Evolutionary conservation across 176 grass and related monocot species (phyloP).

Genomic region (Oryza brachyantha): DNA sequence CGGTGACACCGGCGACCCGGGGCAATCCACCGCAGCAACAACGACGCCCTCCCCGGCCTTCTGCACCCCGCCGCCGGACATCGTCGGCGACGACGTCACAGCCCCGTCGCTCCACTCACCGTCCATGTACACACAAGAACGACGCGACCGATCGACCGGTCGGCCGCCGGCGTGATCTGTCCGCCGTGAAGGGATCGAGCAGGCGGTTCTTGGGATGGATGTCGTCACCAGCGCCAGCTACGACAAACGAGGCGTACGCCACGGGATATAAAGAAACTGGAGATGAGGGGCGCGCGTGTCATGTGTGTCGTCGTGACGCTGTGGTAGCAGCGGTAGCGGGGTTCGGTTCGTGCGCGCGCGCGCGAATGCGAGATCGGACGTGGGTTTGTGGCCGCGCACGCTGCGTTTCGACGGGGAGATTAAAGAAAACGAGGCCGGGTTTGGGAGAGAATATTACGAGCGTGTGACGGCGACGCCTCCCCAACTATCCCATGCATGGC

Average conservation of each 20-base stretch:
- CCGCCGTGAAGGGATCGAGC: neutral
- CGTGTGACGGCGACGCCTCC: conserved; percentile 48
- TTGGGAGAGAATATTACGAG: conserved; percentile 7
- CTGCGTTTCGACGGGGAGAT: conserved; percentile 1
- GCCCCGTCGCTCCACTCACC: conserved; percentile 56
- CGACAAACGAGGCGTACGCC: conserved; percentile 19
- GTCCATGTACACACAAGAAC: conserved; percentile 45
- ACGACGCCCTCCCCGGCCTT: conserved; percentile 18
- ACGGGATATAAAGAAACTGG: conserved; percentile 38
- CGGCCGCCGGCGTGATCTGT: neutral
- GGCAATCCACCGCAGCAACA: neutral
- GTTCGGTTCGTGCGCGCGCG: neutral
- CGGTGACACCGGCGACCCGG: conserved; percentile 17
- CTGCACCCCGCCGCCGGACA: conserved; percentile 29
- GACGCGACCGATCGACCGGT: neutral
- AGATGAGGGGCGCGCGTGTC: conserved; percentile 7
- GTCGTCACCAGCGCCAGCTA: conserved; percentile 16
- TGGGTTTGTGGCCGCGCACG: conserved; percentile 54
- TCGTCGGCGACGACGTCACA: conserved; percentile 21
- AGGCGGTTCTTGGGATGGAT: conserved; percentile 9
- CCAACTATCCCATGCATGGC: conserved; percentile 20
- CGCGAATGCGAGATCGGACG: conserved; percentile 8
- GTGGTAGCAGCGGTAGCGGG: neutral
- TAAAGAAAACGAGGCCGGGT: conserved; percentile 28
- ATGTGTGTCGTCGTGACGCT: conserved; percentile 28